These are phyloP conservation scores for Saksenaea oblongispora DNA, from an alignment of 371 early-diverging fungal species.

Conservation along the genomic window DNA sequence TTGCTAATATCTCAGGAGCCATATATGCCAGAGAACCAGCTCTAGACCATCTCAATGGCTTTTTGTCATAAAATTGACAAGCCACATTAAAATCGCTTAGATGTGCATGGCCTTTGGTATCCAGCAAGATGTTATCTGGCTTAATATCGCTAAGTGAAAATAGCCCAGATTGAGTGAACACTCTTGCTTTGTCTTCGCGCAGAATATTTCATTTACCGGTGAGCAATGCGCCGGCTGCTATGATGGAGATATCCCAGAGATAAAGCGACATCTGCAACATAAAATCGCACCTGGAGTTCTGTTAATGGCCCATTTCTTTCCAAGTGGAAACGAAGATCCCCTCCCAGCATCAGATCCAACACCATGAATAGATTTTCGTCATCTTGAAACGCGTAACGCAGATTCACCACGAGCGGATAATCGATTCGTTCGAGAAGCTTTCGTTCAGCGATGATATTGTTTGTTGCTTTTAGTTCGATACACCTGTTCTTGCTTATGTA, in stretches of 20 bases:
- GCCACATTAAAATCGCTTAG: conserved; percentile 89
- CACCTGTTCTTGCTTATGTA: conserved; percentile 56
- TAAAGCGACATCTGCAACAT: conserved; percentile 73
- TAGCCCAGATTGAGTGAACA: not conserved
- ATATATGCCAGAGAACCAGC: conserved; percentile 78
- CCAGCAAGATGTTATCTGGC: conserved; percentile 90
- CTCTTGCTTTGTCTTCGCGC: not conserved
- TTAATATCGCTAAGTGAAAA: conserved; percentile 69
- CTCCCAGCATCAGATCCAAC: conserved; percentile 77
- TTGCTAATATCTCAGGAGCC: conserved; percentile 76
- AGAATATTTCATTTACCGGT: conserved; percentile 35
- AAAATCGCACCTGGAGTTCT: conserved; percentile 73
- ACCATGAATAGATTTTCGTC: conserved; percentile 78
- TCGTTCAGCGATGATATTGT: conserved; percentile 56
- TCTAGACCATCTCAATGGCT: conserved; percentile 57
- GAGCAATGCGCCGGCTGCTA: conserved; percentile 44
- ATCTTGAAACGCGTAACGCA: conserved; percentile 79
- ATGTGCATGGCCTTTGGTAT: conserved; percentile 79
- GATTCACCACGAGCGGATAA: conserved; percentile 56
- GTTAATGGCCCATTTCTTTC: conserved; percentile 55
- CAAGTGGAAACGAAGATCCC: conserved; percentile 82
- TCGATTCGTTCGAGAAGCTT: conserved; percentile 45
- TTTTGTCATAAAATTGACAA: conserved; percentile 52
- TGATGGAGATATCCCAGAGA: conserved; percentile 73
- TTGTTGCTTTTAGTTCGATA: conserved; percentile 49